phyloP scores from a whole-genome alignment of 176 grass and related monocot genomes.

The Thinopyrum elongatum region DNA sequence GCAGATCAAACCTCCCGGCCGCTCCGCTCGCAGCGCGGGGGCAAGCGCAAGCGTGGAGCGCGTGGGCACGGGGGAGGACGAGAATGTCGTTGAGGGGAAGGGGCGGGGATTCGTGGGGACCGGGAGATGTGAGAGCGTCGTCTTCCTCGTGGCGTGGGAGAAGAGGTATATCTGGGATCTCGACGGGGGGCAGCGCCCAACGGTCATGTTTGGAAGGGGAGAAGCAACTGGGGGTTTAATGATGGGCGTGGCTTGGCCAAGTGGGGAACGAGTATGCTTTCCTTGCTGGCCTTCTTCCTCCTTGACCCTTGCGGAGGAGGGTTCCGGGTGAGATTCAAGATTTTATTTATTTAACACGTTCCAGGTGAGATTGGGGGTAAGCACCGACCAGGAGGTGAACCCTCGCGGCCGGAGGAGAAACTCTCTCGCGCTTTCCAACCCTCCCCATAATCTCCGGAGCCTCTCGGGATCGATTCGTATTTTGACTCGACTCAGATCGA shows the following conservation, averaged over 20 bases:
- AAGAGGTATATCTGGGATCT: conserved; percentile 43
- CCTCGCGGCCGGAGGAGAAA: no score
- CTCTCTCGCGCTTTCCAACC: no score
- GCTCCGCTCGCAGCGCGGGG: background rate
- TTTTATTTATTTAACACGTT: no score
- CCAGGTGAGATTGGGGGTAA: no score
- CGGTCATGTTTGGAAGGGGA: conserved; percentile 44
- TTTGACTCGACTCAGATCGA: no score
- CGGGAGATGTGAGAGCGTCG: background rate
- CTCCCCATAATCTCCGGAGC: no score
- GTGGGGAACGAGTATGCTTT: conserved; percentile 27
- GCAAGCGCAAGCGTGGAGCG: background rate
- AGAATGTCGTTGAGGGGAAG: background rate
- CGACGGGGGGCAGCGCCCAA: conserved; percentile 41
- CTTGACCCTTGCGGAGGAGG: no score
- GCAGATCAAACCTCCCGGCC: background rate
- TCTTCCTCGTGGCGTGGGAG: background rate
- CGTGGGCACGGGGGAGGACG: conserved; percentile 6
- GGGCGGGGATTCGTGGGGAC: conserved; percentile 15
- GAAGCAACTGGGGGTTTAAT: background rate
- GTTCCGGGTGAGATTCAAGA: no score
- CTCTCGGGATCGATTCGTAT: no score
- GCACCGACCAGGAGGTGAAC: no score
- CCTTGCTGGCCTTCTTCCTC: background rate
- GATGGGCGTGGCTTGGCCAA: conserved; percentile 21